Evolutionary conservation across 805 yeast genomes (phyloP).

Genomic region (Wickerhamomyces subpelliculosus): DNA sequence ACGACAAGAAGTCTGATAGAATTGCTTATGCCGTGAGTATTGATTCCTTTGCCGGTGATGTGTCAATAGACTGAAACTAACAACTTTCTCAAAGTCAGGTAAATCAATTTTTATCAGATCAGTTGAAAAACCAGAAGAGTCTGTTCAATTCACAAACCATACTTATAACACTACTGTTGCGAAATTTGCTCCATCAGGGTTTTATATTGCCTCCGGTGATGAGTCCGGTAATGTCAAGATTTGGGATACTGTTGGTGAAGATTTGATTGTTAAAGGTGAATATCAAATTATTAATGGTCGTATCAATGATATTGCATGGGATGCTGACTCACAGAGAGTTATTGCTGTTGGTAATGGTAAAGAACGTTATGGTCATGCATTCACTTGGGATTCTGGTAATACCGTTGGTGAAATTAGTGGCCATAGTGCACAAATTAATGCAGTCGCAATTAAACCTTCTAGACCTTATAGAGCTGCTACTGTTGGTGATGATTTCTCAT

Average conservation of each 20-base stretch:
- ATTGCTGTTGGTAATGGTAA: constrained; percentile 95
- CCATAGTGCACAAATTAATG: constrained; percentile 76
- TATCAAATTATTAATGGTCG: constrained; percentile 75
- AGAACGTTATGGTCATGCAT: constrained; percentile 86
- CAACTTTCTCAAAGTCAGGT: constrained; percentile 36
- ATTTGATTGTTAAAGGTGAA: constrained; percentile 65
- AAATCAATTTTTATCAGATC: constrained; percentile 71
- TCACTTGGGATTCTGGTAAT: constrained; percentile 92
- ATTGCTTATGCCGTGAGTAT: constrained; percentile 57
- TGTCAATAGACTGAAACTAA: not conserved
- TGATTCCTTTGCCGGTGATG: not conserved
- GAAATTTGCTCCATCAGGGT: constrained; percentile 83
- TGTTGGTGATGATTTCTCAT: constrained; percentile 79
- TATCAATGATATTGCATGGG: constrained; percentile 85
- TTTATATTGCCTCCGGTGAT: constrained; percentile 88
- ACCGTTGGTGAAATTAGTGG: constrained; percentile 96
- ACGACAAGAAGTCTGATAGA: constrained; percentile 60
- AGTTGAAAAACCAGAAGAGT: constrained; percentile 42
- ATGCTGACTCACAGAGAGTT: constrained; percentile 74
- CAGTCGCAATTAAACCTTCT: constrained; percentile 70
- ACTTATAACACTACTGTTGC: constrained; percentile 72
- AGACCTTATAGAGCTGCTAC: constrained; percentile 94
- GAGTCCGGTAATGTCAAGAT: constrained; percentile 82
- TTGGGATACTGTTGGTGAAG: constrained; percentile 67
- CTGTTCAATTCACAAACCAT: constrained; percentile 72